Conservation (phyloP, 345 rosid genomes). For the Salix brachista region DNA sequence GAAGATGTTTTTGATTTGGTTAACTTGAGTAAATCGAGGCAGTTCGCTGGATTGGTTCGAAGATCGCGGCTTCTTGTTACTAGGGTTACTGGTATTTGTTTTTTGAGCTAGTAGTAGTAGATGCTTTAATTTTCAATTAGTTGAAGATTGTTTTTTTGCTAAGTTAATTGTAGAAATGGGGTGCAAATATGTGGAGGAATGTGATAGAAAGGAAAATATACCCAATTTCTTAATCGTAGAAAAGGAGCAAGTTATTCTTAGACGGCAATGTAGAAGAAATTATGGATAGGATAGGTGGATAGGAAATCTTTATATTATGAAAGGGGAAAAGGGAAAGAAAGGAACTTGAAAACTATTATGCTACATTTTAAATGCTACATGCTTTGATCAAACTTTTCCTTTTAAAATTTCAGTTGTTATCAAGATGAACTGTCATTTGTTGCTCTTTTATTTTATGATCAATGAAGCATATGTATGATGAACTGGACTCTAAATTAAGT, state of each 20-base stretch:
- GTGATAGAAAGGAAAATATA: not conserved
- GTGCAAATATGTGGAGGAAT: not conserved
- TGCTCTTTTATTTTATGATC: not conserved
- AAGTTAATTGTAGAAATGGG: not conserved
- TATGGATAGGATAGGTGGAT: too few relatives aligned
- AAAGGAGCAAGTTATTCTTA: too few relatives aligned
- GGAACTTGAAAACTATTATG: too few relatives aligned
- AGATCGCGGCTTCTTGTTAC: conserved; percentile 41
- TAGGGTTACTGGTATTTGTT: conserved; percentile 48
- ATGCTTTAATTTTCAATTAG: not conserved
- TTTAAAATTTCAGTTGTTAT: too few relatives aligned
- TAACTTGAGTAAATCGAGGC: conserved; percentile 32
- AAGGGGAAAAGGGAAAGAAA: too few relatives aligned
- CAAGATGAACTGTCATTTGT: not conserved
- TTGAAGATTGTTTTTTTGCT: not conserved
- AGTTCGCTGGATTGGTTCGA: conserved; percentile 39
- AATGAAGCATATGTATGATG: not conserved
- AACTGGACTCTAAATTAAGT: not conserved
- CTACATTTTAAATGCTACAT: too few relatives aligned
- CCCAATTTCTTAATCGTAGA: too few relatives aligned
- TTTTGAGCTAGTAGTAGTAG: not conserved
- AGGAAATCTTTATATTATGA: too few relatives aligned
- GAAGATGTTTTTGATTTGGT: conserved; percentile 61
- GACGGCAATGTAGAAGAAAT: too few relatives aligned
- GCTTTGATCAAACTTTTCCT: not conserved